These are phyloP conservation scores for Elsinoe ampelina DNA, from an alignment of 2,329 filamentous ascomycete species.

Conservation along the genomic window DNA sequence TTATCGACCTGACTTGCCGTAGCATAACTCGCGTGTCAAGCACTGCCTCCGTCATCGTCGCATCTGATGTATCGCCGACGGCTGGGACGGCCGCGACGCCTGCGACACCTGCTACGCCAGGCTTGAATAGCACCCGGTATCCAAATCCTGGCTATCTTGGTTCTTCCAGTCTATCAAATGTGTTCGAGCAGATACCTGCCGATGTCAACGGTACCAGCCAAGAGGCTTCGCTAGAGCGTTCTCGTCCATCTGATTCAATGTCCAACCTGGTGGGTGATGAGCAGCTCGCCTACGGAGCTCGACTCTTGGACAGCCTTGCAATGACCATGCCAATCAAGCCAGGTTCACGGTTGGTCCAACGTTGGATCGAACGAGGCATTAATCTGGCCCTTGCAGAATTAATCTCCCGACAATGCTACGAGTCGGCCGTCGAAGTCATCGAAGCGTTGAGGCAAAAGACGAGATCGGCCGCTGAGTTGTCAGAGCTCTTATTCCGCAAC, in stretches of 20 bases:
- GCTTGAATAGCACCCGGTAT: slow-evolving; percentile 20
- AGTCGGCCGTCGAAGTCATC: slow-evolving; percentile 18
- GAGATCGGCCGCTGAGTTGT: neutral
- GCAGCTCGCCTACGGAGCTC: slow-evolving; percentile 18
- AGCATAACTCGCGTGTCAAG: slow-evolving; percentile 8
- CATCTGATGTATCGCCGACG: neutral
- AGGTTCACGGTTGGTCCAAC: slow-evolving; percentile 19
- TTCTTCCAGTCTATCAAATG: slow-evolving; percentile 25
- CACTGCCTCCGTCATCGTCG: slow-evolving; percentile 10
- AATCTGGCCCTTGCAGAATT: slow-evolving; percentile 23
- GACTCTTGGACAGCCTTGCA: slow-evolving; percentile 18
- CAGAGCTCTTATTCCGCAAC: slow-evolving; percentile 12
- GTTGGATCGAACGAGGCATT: slow-evolving; percentile 22
- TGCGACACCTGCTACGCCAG: slow-evolving; percentile 14
- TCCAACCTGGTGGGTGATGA: slow-evolving; percentile 15
- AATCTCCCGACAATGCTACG: slow-evolving; percentile 20
- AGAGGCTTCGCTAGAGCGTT: neutral
- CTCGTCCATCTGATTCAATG: neutral
- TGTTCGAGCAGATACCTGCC: slow-evolving; percentile 26
- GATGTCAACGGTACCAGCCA: slow-evolving; percentile 7
- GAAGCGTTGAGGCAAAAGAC: slow-evolving; percentile 12
- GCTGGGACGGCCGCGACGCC: slow-evolving; percentile 5
- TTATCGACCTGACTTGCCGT: neutral
- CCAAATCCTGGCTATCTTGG: slow-evolving; percentile 29
- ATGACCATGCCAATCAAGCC: slow-evolving; percentile 15